Evolutionary conservation across 2,329 filamentous ascomycete species (phyloP).

Genomic region (Hypoxylon rubiginosum): DNA sequence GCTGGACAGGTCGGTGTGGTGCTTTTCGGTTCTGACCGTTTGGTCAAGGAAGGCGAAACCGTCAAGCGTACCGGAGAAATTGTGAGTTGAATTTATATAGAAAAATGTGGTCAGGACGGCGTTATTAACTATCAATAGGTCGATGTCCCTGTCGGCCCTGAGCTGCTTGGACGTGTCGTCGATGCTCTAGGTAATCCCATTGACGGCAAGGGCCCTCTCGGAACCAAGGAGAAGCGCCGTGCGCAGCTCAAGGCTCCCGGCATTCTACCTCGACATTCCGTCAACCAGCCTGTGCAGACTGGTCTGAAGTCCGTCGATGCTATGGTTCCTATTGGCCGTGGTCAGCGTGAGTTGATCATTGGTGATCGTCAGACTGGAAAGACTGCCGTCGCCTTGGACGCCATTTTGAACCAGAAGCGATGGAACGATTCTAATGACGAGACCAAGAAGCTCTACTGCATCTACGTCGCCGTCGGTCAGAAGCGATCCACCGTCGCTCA

Average conservation of each 20-base stretch:
- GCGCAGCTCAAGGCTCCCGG: conserved; percentile 99
- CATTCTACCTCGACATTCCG: conserved; percentile 96
- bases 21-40: conserved; percentile 99
- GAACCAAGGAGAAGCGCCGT: conserved; percentile 92
- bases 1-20: conserved; percentile 99
- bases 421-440: conserved; percentile 93
- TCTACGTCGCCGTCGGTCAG: conserved; percentile 99
- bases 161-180: conserved; percentile 97
- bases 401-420: conserved; percentile 99
- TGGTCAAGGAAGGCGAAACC: conserved; percentile 99
- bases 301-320: conserved; percentile 99
- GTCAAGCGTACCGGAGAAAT: conserved; percentile 99
- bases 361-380: conserved; percentile 99
- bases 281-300: conserved; percentile 99
- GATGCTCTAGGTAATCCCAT: conserved; percentile 99
- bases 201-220: conserved; percentile 98
- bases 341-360: conserved; percentile 99
- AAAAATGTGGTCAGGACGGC: conserved; percentile 4
- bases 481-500: conserved; percentile 99
- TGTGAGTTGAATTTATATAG: conserved; percentile 70
- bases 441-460: conserved; percentile 98
- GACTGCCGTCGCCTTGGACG: conserved; percentile 97
- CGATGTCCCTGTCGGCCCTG: conserved; percentile 92
- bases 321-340: conserved; percentile 99
- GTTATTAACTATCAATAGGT: conserved; percentile 70